Evolutionary conservation across 2,329 filamentous ascomycete species (phyloP).

Genomic region (Nannizzia gypsea): DNA sequence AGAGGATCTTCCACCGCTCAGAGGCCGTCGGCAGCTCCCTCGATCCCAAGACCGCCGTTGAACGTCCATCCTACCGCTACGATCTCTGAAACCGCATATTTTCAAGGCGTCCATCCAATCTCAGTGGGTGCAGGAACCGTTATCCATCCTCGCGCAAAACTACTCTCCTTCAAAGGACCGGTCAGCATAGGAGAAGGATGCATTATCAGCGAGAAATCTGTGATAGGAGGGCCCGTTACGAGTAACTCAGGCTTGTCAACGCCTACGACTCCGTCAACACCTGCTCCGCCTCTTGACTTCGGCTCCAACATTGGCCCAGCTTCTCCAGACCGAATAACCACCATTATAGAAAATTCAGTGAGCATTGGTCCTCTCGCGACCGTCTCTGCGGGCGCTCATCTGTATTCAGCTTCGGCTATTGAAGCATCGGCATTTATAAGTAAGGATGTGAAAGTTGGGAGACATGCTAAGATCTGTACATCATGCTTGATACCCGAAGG

Average conservation of each 20-base stretch:
- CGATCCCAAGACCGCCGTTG: conserved; percentile 23
- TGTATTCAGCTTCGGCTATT: conserved; percentile 28
- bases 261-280: neutral
- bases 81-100: conserved; percentile 29
- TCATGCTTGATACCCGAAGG: conserved; percentile 48
- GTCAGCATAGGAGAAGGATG: conserved; percentile 71
- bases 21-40: conserved; percentile 1
- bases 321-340: neutral
- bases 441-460: conserved; percentile 24
- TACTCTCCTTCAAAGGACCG: conserved; percentile 67
- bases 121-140: conserved; percentile 65
- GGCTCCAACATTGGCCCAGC: neutral
- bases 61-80: conserved; percentile 27
- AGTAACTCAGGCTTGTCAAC: conserved; percentile 7
- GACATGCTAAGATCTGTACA: conserved; percentile 59
- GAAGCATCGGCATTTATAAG: conserved; percentile 37
- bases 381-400: conserved; percentile 28
- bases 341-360: conserved; percentile 28
- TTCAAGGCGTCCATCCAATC: conserved; percentile 61
- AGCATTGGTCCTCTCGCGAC: conserved; percentile 28
- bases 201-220: conserved; percentile 59
- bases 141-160: conserved; percentile 71
- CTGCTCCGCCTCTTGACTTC: conserved; percentile 1
- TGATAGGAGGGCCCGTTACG: conserved; percentile 35
- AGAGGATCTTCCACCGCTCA: conserved; percentile 18